Base-by-base conservation (phyloP, 176 grass and related monocot genomes). In the Carex myosuroides region DNA sequence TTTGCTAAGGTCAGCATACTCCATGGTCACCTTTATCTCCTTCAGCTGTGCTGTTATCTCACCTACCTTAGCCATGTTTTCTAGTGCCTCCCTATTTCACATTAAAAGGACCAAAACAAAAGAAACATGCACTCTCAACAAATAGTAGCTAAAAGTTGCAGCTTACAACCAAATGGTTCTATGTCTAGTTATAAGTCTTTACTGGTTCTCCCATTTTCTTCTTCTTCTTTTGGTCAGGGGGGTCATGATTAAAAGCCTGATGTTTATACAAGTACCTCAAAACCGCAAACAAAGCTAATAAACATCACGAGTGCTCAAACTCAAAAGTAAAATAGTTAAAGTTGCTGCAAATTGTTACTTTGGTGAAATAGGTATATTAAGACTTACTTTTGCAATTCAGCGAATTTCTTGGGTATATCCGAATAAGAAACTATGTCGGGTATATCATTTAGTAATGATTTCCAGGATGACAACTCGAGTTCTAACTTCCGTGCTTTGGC, bases 321-420 rank as follows among this genome's bases (percentile, higher is more conserved):
- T 16, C 1, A 56, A 32, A 56, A 77, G 50, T 56, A 22, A 77
- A 17, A 55, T 18, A 56, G 13, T 30, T 18, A 33, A 77, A 16
- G 22, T 77, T 77, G 24, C 55, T 24, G 17, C 21, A 55, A 54
- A 52, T 20, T 77, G 13, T 77, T 32, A 77, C 79, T 29, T 6
- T 62, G 41, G 62, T 82, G 50, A 74, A 17, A 84, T 37, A 81
- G 59, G 85, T 46, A 60, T 7, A 75, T 37, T n/a, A 63, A 79
- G 64, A 87, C 85, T 29, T 82, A 95, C 93, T 83, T 93, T 66
- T 93, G 93, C 68, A 93, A 82, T 76, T 88, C 91, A 14, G 93
- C 86, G 70, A 98, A 85, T 87, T 93, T 97, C 75, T 87, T 85
- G 61, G 94, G 94, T 93, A 97, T 93, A 89, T 93, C 93, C 17